phyloP scores from a whole-genome alignment of 805 yeast species.

The Suhomyces sp. region DNA sequence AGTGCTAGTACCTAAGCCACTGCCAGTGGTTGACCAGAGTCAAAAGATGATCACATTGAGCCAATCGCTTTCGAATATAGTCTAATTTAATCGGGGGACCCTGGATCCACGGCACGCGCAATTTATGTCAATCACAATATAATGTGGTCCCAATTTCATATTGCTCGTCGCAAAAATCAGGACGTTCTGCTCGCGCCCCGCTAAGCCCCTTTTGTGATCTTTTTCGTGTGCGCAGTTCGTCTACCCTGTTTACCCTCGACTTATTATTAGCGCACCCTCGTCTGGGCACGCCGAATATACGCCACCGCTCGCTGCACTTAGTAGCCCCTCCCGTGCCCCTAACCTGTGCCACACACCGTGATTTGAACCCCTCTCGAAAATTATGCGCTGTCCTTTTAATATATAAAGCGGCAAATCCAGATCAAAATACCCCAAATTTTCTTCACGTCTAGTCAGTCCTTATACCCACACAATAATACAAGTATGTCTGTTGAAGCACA shows the following conservation, averaged over 20 bases:
- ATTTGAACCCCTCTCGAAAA: neutral
- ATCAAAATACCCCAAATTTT: neutral
- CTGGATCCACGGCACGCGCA: neutral
- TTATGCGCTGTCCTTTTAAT: conserved; percentile 1
- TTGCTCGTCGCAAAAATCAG: neutral
- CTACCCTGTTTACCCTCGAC: neutral
- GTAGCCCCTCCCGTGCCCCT: neutral
- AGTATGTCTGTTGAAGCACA: conserved; percentile 4
- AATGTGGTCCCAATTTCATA: neutral
- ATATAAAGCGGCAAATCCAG: neutral
- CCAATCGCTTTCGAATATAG: neutral
- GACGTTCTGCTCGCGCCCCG: neutral
- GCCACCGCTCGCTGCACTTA: neutral
- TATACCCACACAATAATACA: neutral
- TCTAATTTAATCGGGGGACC: neutral
- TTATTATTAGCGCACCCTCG: neutral
- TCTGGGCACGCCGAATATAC: neutral
- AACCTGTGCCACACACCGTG: neutral
- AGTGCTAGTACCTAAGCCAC: neutral
- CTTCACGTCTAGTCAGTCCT: neutral
- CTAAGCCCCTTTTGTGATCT: neutral
- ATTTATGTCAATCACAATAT: neutral
- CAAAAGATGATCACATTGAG: neutral
- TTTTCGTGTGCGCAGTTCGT: neutral
- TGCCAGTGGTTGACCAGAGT: neutral